Evolutionary conservation across 139 green algal genomes (phyloP), one percentile per base, ranked within the genome.

Genomic region (Astrephomene gubernaculifera): DNA sequence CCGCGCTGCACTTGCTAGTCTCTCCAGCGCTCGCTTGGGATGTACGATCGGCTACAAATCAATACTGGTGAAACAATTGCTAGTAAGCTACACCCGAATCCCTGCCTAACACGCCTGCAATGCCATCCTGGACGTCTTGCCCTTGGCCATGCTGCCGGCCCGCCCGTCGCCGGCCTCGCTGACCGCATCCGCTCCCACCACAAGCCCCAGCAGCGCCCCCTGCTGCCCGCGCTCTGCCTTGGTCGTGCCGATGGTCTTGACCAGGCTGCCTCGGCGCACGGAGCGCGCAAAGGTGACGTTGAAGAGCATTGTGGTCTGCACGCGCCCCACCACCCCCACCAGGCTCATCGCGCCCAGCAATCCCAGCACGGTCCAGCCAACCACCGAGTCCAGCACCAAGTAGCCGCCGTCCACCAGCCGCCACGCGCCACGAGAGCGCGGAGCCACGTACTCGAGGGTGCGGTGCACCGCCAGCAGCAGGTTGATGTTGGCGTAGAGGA

Each of bases 401-500:
- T 83, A 71, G 10, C 79, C 79, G 24, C 45, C 35, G 61, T 89
- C 86, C 36, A 89, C 86, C 68, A 89, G 38, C n/a, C 38, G 79
- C n/a, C 72, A 64, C 2, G 73, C 72, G 17, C 5, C 3, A 5
- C 45, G 39, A 5, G 76, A 73, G 52, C 85, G 75, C 2, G 52
- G 81, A 5, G 67, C 65, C 19, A 81, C 4, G 44, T 85, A 36
- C 43, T 71, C 80, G 21, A 71, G 36, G 5, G 49, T 31, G 25
- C 74, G 74, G 53, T 88, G 84, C 24, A 53, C 45, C 1, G 74
- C 71, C 36, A 86, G 68, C 27, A 88, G 29, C 25, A 92, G n/a
- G 22, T 75, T 74, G 17, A 86, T 35, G 63, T 92, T 90, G 72
- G 81, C 81, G 64, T 90, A 92, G 29, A 86, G 9, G 61, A 92